Conservation (phyloP, 1,284 basidiomycete genomes). For the Ceratobasidium sp. region DNA sequence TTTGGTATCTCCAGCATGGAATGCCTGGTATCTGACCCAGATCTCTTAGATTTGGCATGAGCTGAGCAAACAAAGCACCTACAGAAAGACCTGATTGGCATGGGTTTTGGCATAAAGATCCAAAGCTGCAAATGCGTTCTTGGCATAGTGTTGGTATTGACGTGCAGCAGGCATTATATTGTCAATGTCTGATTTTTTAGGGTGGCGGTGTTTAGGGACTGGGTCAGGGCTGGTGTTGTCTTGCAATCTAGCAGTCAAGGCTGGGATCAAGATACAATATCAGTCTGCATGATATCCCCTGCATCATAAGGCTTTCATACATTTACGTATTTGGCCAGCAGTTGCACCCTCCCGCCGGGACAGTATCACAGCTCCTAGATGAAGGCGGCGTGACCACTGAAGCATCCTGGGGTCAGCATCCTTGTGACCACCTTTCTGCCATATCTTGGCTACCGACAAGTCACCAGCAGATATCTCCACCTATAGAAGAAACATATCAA, state of each 20-base stretch:
- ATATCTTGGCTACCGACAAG: neutral
- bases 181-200: neutral
- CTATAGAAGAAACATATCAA: neutral
- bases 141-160: neutral
- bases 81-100: no score
- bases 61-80: no score
- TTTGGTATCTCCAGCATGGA: no score
- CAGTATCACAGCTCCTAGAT: neutral
- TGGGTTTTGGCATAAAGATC: neutral
- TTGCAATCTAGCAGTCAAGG: neutral
- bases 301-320: neutral
- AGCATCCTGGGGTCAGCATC: neutral
- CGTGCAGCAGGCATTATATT: conserved; percentile 5
- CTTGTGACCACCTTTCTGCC: neutral
- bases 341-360: conserved; percentile 2
- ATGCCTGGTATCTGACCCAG: no score
- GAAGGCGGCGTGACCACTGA: neutral
- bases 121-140: conserved; percentile 2
- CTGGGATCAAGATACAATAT: neutral
- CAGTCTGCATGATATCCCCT: neutral
- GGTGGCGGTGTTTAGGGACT: neutral
- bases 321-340: neutral
- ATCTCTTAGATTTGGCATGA: no score
- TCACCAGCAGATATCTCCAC: neutral
- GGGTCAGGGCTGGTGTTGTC: neutral